Conservation (phyloP, 208 protist species). For the Leishmania tarentolae region DNA sequence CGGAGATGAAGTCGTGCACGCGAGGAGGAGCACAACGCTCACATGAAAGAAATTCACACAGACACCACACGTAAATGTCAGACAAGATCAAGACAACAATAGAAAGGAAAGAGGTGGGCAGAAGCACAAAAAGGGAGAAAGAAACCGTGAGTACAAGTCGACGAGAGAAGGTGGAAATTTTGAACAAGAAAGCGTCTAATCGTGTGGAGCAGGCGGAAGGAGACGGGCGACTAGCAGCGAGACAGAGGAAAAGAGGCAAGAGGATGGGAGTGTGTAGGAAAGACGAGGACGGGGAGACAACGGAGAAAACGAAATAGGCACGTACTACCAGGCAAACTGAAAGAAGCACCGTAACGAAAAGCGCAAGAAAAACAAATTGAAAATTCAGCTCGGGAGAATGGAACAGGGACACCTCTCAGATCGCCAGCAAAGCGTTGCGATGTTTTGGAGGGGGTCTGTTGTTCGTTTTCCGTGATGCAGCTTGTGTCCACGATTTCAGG, state of each 20-base stretch:
- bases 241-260: neutral
- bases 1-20: neutral
- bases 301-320: neutral
- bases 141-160: neutral
- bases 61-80: neutral
- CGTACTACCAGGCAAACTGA: neutral
- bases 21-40: slow-evolving; percentile 5
- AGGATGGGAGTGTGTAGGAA: neutral
- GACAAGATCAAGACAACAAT: too few species aligned
- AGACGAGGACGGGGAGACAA: neutral
- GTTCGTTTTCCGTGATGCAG: neutral
- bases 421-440: too few species aligned
- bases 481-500: neutral
- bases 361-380: neutral
- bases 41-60: neutral
- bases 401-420: too few species aligned
- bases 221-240: neutral
- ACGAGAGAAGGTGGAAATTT: neutral
- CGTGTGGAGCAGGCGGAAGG: neutral
- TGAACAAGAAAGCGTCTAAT: neutral
- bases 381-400: too few species aligned
- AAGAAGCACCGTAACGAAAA: neutral
- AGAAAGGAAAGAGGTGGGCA: slow-evolving; percentile 1
- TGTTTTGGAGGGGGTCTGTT: too few species aligned
- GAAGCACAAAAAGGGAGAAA: neutral